Percentiles rank a stretch among this genome's conserved stretches.
Evolutionary conservation across 2,329 filamentous ascomycete species (phyloP).

Genomic region (Trichoderma arundinaceum): DNA sequence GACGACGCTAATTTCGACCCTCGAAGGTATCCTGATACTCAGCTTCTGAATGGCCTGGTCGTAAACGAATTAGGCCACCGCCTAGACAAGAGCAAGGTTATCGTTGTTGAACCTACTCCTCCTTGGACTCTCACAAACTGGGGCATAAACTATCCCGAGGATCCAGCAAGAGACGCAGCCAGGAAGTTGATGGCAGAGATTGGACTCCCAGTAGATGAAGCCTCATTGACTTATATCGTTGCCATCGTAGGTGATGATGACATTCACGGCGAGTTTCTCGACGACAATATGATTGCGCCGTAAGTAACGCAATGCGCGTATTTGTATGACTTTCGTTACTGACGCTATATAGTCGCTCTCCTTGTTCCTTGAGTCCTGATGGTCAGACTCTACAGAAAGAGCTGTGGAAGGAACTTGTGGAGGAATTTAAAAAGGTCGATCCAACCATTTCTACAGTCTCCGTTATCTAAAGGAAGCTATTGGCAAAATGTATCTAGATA

Average conservation of each 20-base stretch:
- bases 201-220: background rate
- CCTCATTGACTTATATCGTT: background rate
- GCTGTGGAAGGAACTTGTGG: slow-evolving; percentile 8
- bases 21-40: background rate
- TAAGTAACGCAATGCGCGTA: background rate
- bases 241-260: background rate
- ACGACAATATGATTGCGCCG: slow-evolving; percentile 10
- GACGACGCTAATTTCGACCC: slow-evolving; percentile 1
- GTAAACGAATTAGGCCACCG: background rate
- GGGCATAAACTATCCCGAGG: background rate
- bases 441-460: background rate
- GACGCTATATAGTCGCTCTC: background rate
- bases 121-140: slow-evolving; percentile 8
- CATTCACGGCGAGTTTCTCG: slow-evolving; percentile 7
- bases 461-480: background rate
- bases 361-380: background rate
- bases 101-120: slow-evolving; percentile 13
- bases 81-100: background rate
- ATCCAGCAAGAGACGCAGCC: background rate
- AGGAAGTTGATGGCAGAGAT: background rate
- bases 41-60: slow-evolving; percentile 6
- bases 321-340: background rate
- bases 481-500: no score
- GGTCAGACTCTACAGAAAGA: background rate
- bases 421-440: background rate